Conservation (phyloP, 495 filamentous ascomycete species). For the Daldinia bambusicola region DNA sequence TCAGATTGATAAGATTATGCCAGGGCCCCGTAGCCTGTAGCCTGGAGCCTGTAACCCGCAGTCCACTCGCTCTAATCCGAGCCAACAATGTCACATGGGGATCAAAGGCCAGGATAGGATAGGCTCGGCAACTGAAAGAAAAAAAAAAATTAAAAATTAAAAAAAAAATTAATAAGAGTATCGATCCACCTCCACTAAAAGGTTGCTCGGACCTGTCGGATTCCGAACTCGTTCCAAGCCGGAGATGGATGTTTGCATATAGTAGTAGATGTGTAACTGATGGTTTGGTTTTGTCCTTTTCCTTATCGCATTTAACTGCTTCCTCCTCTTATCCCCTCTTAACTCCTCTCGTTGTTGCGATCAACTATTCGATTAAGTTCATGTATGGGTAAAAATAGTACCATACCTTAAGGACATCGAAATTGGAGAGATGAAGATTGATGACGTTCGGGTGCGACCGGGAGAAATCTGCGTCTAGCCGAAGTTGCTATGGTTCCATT, state of each 20-base stretch:
- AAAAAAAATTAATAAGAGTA: constrained; percentile 19
- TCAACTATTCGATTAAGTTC: neutral
- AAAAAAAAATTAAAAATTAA: constrained; percentile 13
- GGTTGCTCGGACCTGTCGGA: constrained; percentile 42
- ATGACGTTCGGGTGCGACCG: constrained; percentile 26
- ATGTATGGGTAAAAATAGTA: neutral
- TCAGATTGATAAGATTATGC: constrained; percentile 57
- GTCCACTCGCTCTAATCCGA: constrained; percentile 21
- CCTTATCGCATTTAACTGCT: neutral
- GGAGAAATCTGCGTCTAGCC: constrained; percentile 28
- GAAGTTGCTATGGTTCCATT: constrained; percentile 3
- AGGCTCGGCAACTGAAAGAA: constrained; percentile 8
- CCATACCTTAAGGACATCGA: neutral
- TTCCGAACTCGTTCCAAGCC: constrained; percentile 38
- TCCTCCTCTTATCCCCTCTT: neutral
- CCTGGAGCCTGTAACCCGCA: constrained; percentile 27
- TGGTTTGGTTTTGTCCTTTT: neutral
- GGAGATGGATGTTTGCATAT: constrained; percentile 6
- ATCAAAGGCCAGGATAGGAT: constrained; percentile 13
- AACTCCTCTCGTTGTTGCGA: neutral
- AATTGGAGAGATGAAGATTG: constrained; percentile 4
- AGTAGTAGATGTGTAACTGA: too few species aligned
- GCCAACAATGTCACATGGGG: constrained; percentile 37
- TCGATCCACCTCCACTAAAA: constrained; percentile 32
- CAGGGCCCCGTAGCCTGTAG: constrained; percentile 42